Conservation (phyloP, 2,329 filamentous ascomycete genomes). For the Calonectria leucothoes region DNA sequence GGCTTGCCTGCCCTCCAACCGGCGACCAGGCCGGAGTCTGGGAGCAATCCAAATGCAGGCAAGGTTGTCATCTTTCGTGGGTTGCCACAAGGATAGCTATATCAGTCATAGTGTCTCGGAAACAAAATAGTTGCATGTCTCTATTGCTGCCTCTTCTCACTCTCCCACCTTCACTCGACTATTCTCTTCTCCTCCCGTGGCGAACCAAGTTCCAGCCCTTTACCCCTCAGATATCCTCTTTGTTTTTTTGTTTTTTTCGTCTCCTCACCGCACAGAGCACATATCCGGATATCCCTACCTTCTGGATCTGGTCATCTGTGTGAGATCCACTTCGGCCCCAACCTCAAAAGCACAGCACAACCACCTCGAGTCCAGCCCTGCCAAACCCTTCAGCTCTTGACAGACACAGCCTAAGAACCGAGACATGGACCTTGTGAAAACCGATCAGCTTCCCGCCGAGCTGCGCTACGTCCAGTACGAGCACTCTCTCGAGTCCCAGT, state of each 20-base stretch:
- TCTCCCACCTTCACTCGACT: neutral
- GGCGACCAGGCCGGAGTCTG: neutral
- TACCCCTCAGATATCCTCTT: neutral
- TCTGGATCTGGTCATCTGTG: constrained; percentile 6
- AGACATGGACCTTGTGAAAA: constrained; percentile 49
- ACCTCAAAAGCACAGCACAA: constrained; percentile 19
- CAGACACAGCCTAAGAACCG: neutral
- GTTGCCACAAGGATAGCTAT: constrained; percentile 1
- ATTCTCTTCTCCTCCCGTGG: neutral
- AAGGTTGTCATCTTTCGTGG: neutral
- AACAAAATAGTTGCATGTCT: neutral
- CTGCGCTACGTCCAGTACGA: constrained; percentile 72
- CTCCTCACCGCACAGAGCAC: constrained; percentile 7
- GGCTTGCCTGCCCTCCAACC: neutral
- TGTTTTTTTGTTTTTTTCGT: neutral
- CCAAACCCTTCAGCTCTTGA: constrained; percentile 15
- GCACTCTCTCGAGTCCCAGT: constrained; percentile 68
- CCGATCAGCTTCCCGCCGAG: constrained; percentile 55
- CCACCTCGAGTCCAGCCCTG: neutral
- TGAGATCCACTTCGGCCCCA: constrained; percentile 25
- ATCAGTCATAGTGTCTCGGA: neutral
- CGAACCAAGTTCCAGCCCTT: neutral
- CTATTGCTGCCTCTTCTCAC: neutral
- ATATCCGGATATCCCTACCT: neutral
- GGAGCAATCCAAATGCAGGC: neutral